A percentile compares a stretch with the other conserved stretches of the same genome.
phyloP scores from a whole-genome alignment of 2,329 filamentous ascomycete genomes.

The Colletotrichum phormii region DNA sequence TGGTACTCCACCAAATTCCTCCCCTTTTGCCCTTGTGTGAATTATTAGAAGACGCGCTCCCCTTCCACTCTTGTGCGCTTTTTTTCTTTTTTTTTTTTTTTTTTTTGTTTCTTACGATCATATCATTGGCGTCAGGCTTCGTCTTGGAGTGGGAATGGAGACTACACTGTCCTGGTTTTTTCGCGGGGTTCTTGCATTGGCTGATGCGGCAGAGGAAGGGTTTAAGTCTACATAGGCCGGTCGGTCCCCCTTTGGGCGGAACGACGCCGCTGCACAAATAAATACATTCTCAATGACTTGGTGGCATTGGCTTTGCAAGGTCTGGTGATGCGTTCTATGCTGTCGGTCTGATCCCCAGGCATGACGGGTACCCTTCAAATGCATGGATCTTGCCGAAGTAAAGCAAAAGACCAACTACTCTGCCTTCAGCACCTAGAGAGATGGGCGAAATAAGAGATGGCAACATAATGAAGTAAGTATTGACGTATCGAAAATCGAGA shows the following conservation, averaged over 20 bases:
- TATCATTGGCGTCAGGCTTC: conserved; percentile 33
- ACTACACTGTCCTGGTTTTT: conserved; percentile 23
- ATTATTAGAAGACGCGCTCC: conserved; percentile 25
- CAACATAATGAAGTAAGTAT: no score
- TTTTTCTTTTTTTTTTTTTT: not conserved
- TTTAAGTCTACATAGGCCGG: conserved; percentile 27
- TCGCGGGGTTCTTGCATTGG: conserved; percentile 22
- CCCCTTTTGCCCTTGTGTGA: not conserved
- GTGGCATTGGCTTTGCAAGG: not conserved
- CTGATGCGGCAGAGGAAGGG: conserved; percentile 20
- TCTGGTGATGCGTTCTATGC: not conserved
- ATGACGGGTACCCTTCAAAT: no score
- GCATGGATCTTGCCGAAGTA: no score
- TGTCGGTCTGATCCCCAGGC: no score
- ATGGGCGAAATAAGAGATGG: no score
- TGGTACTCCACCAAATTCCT: conserved; percentile 19
- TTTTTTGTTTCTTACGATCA: conserved; percentile 17
- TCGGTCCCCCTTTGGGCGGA: conserved; percentile 4
- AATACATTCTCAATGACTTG: not conserved
- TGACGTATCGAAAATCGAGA: no score
- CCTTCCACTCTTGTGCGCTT: not conserved
- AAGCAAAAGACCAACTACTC: no score
- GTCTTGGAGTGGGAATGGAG: conserved; percentile 19
- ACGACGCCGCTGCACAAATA: conserved; percentile 32
- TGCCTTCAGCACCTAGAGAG: no score